Base-by-base conservation (phyloP, 2,329 filamentous ascomycete species). In the Hortaea werneckii region DNA sequence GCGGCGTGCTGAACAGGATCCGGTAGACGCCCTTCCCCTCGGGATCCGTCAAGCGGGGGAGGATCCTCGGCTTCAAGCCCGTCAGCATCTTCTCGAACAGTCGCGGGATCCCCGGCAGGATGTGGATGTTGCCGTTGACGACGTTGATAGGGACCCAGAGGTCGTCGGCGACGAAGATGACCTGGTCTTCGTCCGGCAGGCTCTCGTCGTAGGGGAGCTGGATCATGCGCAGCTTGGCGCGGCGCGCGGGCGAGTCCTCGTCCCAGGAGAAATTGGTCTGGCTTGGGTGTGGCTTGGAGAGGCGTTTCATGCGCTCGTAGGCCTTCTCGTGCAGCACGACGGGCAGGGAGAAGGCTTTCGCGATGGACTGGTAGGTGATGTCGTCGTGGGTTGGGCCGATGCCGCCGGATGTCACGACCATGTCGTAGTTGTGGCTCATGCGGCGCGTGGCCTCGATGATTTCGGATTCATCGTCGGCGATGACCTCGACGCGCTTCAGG, bases 341-440 rank as follows among this genome's bases (percentile, higher is more conserved):
- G 10, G 82, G 78, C 6, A 95, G 73, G 38, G 73, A 69, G 64
- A 95, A 96, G 6, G 89, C 92, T 63, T 87, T 88, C 53, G 87
- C 89, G 63, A 98, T 94, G 35, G 87, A 90, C 61, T 85, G 76
- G 69, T 98, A 98, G 27, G 92, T 96, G 56, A 96, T 96, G 63
- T 98, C 92, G 66, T 98, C 92, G 71, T 96, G 90, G 46, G 90
- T 96, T 53, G 92, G 92, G 8, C 90, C 90, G 60, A 98, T 96
- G 29, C 92, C 90, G 54, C 92, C 90, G 57, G 85, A 92, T 5
- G 92, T 96, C 5, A 96, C 87, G 40, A 98, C 86, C 63, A 96
- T 87, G 67, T 96, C 92, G 63, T 95, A 96, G 53, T 78, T 82
- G 43, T 77, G 75, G 61, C 86, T 94, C 88, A 98, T 94, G 51